Percentiles rank a stretch among this genome's conserved stretches.
Conservation (phyloP, 331 rosid species). For the Saraca asoca region DNA sequence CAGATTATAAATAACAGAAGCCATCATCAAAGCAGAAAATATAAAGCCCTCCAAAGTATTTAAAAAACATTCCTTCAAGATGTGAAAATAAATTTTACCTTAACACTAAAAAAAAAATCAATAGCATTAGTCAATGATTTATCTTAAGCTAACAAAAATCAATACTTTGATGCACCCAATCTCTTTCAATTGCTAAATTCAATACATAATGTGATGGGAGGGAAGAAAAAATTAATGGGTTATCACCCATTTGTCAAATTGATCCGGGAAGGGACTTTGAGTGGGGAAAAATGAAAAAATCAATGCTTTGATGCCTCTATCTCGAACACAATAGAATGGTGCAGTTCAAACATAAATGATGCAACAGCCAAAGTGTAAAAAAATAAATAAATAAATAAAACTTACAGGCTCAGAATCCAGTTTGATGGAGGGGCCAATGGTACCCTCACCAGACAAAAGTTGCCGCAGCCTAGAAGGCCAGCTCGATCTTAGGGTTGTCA, state of each 20-base stretch:
- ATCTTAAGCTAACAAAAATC: no score
- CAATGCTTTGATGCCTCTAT: constrained; percentile 42
- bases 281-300: no score
- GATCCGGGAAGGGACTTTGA: no score
- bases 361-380: no score
- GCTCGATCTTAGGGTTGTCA: constrained; percentile 86
- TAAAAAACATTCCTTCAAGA: background rate
- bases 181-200: background rate
- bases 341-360: background rate
- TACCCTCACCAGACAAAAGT: constrained; percentile 79
- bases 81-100: no score
- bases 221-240: constrained; percentile 18
- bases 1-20: background rate
- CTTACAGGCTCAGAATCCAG: constrained; percentile 91
- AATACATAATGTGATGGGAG: background rate
- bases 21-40: background rate
- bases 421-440: constrained; percentile 79
- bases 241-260: constrained; percentile 19
- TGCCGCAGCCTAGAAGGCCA: constrained; percentile 98
- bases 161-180: background rate
- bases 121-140: no score
- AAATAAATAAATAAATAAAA: no score
- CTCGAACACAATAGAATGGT: constrained; percentile 5
- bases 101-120: no score
- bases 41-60: background rate